A percentile compares a stretch with the other conserved stretches of the same genome.
Conservation (phyloP, 148 eudicot genomes). For the Silene uniflora region DNA sequence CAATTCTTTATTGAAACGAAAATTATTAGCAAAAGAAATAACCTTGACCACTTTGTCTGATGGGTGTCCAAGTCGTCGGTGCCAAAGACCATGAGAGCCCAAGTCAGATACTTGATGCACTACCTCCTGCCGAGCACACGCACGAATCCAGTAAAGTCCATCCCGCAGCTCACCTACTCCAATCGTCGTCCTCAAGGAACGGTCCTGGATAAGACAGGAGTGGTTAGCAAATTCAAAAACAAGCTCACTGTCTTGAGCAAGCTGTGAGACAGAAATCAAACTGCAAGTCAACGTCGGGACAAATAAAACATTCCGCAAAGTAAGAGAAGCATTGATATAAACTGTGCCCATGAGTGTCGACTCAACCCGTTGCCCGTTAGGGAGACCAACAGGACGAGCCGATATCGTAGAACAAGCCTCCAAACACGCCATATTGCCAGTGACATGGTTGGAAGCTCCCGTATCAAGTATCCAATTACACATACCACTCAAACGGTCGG, state of each 20-base stretch:
- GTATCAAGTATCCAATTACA: too few species aligned
- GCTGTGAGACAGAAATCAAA: slow-evolving; percentile 3
- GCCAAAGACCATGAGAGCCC: not conserved
- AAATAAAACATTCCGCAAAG: not conserved
- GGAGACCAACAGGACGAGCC: too few species aligned
- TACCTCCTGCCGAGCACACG: not conserved
- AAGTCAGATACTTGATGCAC: not conserved
- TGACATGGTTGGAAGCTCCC: too few species aligned
- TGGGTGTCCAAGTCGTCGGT: not conserved
- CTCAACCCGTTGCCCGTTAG: too few species aligned
- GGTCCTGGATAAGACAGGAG: not conserved
- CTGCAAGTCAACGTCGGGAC: slow-evolving; percentile 1
- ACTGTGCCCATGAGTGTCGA: too few species aligned
- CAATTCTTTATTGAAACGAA: not conserved
- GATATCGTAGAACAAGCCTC: too few species aligned
- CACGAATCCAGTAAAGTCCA: not conserved
- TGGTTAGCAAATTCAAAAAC: not conserved
- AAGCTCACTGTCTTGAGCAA: not conserved
- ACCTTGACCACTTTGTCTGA: not conserved
- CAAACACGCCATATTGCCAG: too few species aligned
- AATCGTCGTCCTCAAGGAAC: not conserved
- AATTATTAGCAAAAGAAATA: not conserved
- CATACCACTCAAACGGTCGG: too few species aligned
- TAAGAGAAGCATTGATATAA: too few species aligned
- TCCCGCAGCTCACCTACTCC: not conserved